Conservation (phyloP, 768 basidiomycete species). For the Pleurotus eryngii region DNA sequence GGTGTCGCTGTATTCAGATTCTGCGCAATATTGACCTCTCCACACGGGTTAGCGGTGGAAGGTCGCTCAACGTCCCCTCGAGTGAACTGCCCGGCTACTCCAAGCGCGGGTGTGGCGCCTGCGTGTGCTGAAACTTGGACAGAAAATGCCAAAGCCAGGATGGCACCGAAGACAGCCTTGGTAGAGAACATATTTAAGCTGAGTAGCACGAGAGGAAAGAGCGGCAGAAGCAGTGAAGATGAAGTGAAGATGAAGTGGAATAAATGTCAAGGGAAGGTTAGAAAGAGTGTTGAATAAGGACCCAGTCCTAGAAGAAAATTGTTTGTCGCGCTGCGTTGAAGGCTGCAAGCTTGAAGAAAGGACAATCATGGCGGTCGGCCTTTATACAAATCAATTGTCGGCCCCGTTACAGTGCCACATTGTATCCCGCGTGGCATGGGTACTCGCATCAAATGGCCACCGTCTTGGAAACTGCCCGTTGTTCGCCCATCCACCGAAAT, state of each 20-base stretch:
- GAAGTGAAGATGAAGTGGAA: background rate
- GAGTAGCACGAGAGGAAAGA: background rate
- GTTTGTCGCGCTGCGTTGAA: slow-evolving; percentile 5
- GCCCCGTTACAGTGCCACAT: no score
- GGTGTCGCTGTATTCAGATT: slow-evolving; percentile 36
- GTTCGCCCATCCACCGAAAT: no score
- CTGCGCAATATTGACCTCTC: slow-evolving; percentile 36
- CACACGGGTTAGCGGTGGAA: slow-evolving; percentile 34
- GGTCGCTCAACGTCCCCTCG: slow-evolving; percentile 33
- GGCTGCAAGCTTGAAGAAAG: slow-evolving; percentile 5
- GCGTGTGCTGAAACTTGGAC: slow-evolving; percentile 40
- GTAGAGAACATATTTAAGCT: slow-evolving; percentile 22
- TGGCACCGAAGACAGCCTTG: slow-evolving; percentile 24
- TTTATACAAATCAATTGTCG: background rate
- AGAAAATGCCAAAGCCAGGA: slow-evolving; percentile 29
- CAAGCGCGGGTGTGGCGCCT: slow-evolving; percentile 39
- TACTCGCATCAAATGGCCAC: no score
- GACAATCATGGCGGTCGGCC: background rate
- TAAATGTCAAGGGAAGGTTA: background rate
- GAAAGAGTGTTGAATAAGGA: slow-evolving; percentile 5
- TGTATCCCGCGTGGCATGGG: no score
- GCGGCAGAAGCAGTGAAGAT: background rate
- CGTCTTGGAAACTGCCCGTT: no score
- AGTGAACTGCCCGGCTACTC: slow-evolving; percentile 25
- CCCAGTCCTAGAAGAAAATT: background rate